Evolutionary conservation across 2,329 filamentous ascomycete genomes (phyloP), one percentile per base, ranked within the genome.

Genomic region (Ophiostoma novo-ulmi): DNA sequence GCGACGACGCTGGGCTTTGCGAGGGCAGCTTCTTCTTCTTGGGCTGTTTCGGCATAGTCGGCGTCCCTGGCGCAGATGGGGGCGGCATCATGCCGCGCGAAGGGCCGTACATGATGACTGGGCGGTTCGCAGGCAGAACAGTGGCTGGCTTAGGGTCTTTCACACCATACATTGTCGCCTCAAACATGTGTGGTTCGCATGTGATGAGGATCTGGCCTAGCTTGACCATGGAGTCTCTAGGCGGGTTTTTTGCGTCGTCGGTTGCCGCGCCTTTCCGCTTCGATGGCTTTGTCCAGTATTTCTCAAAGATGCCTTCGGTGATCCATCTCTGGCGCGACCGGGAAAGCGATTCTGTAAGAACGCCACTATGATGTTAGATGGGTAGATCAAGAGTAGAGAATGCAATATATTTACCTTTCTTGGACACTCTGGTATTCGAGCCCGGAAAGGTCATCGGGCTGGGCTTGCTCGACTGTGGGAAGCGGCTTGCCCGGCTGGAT

Each of bases 151-250:
- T 87, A 8, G 85, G 82, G 69, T 91, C 89, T 76, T 91, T 91
- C 71, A 93, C 88, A 26, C 86, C 85, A 76, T 85, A 93, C 82
- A 93, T 87, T 66, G 86, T 89, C 20, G 91, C 91, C 74, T 93
- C 90, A 75, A 95, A 87, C 63, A 91, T 86, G 77, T 95, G 91
- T 64, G 92, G 92, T 78, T 94, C 92, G 72, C 94, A 88, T 31
- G 88, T 90, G 73, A 96, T 88, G 44, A 88, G 88, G 73, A 91
- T 88, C 74, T 86, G 86, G 75, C 92, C 92, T 31, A 92, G 85
- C 78, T 89, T 91, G 74, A 85, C 82, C 88, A 93, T 92, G 73
- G 85, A 88, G 65, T 92, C 86, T 78, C 91, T 88, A 73, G 88
- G 80, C 1, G 89, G 89, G 75, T 91, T 91, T 74, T 88, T 87